Evolutionary conservation across 495 filamentous ascomycete species (phyloP).

Genomic region (Cairneyella variabilis): DNA sequence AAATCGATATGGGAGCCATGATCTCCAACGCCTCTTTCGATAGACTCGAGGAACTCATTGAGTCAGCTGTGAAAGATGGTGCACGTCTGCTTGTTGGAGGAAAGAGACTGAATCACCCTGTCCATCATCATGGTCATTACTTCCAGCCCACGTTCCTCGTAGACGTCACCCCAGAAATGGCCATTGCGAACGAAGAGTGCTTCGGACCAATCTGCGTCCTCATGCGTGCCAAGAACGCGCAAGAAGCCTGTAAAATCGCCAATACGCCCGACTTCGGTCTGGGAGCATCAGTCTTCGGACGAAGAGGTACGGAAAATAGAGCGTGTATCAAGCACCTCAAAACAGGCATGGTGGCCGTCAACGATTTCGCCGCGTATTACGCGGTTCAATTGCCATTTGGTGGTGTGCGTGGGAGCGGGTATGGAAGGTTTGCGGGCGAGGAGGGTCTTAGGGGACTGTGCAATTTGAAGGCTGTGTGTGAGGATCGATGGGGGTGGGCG

Average conservation of each 20-base stretch:
- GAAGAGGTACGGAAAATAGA: slow-evolving; percentile 39
- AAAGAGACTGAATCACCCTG: slow-evolving; percentile 62
- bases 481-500: slow-evolving; percentile 61
- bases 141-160: slow-evolving; percentile 86
- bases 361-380: slow-evolving; percentile 92
- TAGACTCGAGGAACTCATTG: slow-evolving; percentile 66
- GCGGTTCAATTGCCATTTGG: slow-evolving; percentile 92
- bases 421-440: slow-evolving; percentile 88
- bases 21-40: slow-evolving; percentile 72
- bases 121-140: slow-evolving; percentile 76
- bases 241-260: slow-evolving; percentile 63
- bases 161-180: slow-evolving; percentile 74
- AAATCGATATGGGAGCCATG: slow-evolving; percentile 82
- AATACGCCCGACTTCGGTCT: slow-evolving; percentile 77
- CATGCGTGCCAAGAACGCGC: slow-evolving; percentile 62
- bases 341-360: slow-evolving; percentile 87
- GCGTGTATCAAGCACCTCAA: slow-evolving; percentile 63
- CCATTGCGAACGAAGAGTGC: slow-evolving; percentile 85
- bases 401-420: slow-evolving; percentile 79
- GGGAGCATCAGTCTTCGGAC: slow-evolving; percentile 79
- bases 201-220: slow-evolving; percentile 88
- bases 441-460: slow-evolving; percentile 83
- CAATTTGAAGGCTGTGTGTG: slow-evolving; percentile 81
- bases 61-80: slow-evolving; percentile 70
- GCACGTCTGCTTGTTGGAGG: slow-evolving; percentile 82